Evolutionary conservation across 192 early-diverging fungal genomes (phyloP), one percentile per base, ranked within the genome.

Genomic region (Backusella liffmaniae): DNA sequence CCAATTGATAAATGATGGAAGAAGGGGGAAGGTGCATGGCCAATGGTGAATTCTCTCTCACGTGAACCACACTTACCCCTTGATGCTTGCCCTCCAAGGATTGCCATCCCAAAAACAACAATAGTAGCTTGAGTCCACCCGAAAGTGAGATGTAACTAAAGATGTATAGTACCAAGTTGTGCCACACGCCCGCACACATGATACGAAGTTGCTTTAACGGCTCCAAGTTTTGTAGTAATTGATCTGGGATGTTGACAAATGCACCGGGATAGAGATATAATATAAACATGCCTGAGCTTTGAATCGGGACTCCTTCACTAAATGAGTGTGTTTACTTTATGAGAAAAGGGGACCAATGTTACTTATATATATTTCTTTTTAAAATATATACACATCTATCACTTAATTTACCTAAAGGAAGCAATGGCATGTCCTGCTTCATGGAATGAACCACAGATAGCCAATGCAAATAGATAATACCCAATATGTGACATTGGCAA

Each of bases 361-460:
- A 49, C 46, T 49, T 49, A 13, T 44, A 32, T 32, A 32, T 3
- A 32, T 32, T 26, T 26, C 0, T 0, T 26, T 26, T 26, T 26
- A 26, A 26, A 26, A 16, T 12, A 51, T 6, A 70, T 37, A 4
- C 21, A 65, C 37, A 13, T 39, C 9, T 3, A 3, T 3, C 37
- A 39, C 44, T 36, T 26, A n/a, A 73, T 53, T 80, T 86, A 93
- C 91, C 80, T 70, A 53, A 84, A 80, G n/a, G 90, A 91, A 4
- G 93, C 91, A 67, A 94, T 73, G 0, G 92, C 93, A 80, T 94
- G 93, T 5, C 93, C 93, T 32, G 88, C 82, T 74, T 94, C 93
- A 74, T 94, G 93, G 39, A 92, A 70, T 1, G 93, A 66, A 51
- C 91, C 92, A 56, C 87, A 86, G 5, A 93, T 56, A 1, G 92